Conservation (phyloP, 495 filamentous ascomycete genomes). For the Talaromyces trachyspermus region DNA sequence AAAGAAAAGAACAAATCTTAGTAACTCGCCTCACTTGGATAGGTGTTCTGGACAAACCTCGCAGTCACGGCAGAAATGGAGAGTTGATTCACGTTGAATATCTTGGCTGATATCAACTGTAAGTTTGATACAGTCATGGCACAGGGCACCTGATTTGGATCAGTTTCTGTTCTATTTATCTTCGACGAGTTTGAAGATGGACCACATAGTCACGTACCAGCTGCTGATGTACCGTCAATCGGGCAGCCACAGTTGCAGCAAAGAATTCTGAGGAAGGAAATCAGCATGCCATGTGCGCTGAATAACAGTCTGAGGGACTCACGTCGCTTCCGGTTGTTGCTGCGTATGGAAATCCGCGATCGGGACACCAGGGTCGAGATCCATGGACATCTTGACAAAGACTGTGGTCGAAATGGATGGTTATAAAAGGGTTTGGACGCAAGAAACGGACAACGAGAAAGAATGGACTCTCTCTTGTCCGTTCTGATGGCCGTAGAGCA, state of each 20-base stretch:
- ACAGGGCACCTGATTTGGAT: conserved; percentile 53
- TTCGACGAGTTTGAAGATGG: neutral
- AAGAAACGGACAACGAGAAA: neutral
- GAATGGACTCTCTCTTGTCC: neutral
- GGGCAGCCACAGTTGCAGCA: conserved; percentile 91
- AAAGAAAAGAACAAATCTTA: neutral
- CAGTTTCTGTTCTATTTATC: neutral
- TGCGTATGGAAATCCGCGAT: conserved; percentile 41
- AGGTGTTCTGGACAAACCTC: conserved; percentile 34
- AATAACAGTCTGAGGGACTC: conserved; percentile 18
- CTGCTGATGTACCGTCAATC: conserved; percentile 83
- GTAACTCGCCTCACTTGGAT: neutral
- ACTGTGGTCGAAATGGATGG: neutral
- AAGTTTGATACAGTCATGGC: conserved; percentile 87
- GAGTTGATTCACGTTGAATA: conserved; percentile 74
- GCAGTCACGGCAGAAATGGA: conserved; percentile 85
- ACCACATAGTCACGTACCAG: conserved; percentile 36
- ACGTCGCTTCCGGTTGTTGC: conserved; percentile 51
- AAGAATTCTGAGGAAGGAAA: conserved; percentile 55
- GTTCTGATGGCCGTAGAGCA: too few species aligned
- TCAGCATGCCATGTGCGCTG: conserved; percentile 14
- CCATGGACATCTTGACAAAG: conserved; percentile 55
- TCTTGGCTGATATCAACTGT: conserved; percentile 91
- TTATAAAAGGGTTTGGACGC: neutral
- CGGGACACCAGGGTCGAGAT: conserved; percentile 56